phyloP scores from a whole-genome alignment of 139 green algal genomes.

The Chlamydomonas schloesseri region DNA sequence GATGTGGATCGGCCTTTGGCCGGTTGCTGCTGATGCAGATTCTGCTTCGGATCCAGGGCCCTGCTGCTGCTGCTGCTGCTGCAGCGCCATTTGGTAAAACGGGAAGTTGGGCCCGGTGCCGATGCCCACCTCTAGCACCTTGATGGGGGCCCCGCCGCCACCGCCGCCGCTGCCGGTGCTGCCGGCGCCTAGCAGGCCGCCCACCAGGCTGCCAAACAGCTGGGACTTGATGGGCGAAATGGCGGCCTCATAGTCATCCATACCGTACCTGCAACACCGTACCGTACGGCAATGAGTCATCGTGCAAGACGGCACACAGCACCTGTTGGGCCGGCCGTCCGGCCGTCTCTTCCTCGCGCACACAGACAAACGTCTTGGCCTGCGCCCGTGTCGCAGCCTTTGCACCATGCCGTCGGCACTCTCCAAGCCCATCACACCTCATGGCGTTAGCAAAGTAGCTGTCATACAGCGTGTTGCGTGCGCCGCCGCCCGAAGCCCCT shows the following conservation, averaged over 20 bases:
- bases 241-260: conserved; percentile 28
- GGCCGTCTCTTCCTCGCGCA: too few species aligned
- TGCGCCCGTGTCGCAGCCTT: too few species aligned
- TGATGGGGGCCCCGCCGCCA: background rate
- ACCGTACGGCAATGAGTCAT: too few species aligned
- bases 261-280: background rate
- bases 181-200: too few species aligned
- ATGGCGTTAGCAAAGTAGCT: conserved; percentile 36
- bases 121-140: conserved; percentile 74
- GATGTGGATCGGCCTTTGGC: conserved; percentile 40
- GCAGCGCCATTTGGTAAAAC: conserved; percentile 47
- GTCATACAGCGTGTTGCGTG: conserved; percentile 35
- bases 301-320: too few species aligned
- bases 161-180: background rate
- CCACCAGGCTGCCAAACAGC: conserved; percentile 1
- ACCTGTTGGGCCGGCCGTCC: too few species aligned
- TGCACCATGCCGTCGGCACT: too few species aligned
- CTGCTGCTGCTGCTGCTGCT: background rate
- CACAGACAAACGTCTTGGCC: too few species aligned
- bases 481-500: background rate
- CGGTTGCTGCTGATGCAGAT: background rate
- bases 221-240: conserved; percentile 10
- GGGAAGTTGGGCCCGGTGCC: conserved; percentile 72
- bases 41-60: background rate
- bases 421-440: too few species aligned